phyloP scores from a whole-genome alignment of 441 rosid species.

The Eutrema salsugineum region DNA sequence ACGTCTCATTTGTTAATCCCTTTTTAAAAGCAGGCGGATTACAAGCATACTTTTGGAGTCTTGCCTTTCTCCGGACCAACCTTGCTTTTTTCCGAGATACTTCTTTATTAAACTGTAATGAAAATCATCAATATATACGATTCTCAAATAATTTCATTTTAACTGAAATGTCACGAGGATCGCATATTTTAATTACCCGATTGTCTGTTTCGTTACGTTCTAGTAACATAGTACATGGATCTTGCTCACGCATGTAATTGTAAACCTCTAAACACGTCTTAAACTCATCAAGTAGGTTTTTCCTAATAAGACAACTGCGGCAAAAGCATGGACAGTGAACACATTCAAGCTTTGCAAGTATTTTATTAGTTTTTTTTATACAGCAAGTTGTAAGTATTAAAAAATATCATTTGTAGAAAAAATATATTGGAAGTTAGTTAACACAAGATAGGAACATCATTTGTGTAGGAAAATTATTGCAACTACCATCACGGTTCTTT shows the following conservation, averaged over 20 bases:
- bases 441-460: background rate
- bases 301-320: constrained; percentile 79
- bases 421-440: background rate
- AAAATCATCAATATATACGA: background rate
- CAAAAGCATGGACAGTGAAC: constrained; percentile 6
- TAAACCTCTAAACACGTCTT: constrained; percentile 81
- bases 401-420: too few species aligned
- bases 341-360: background rate
- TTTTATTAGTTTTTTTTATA: too few species aligned
- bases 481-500: background rate
- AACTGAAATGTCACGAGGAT: background rate
- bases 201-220: constrained; percentile 45
- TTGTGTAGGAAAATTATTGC: background rate
- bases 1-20: constrained; percentile 55
- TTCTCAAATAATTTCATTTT: background rate
- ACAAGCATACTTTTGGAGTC: constrained; percentile 69
- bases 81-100: constrained; percentile 45
- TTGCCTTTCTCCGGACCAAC: constrained; percentile 53
- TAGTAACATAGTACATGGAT: constrained; percentile 38
- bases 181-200: constrained; percentile 35
- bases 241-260: constrained; percentile 64
- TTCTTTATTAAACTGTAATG: constrained; percentile 53
- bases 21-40: constrained; percentile 75
- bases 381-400: too few species aligned
- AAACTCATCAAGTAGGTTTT: constrained; percentile 63